Base-by-base conservation (phyloP, 345 rosid genomes). In the Eucalyptus dawsonii region DNA sequence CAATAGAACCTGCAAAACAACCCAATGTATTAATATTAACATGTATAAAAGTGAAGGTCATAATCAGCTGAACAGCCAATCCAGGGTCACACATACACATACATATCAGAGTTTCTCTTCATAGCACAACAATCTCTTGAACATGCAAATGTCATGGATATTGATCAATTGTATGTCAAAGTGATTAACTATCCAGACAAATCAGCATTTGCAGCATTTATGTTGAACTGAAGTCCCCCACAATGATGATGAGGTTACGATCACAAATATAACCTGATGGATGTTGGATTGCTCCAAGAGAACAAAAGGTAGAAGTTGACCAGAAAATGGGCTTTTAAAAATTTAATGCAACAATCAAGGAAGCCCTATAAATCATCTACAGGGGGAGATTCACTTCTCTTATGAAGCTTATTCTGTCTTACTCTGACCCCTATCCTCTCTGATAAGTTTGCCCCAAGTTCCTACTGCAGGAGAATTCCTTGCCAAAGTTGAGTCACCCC, bases 1-100 rank as follows among this genome's bases (percentile, higher is more conserved):
- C 88, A 98, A 91, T 88, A 98, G 88, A 90, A 97, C 99, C 99
- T 98, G 94, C 91, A 93, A 86, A 93, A 88, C 86, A 80, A 90
- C 45, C 88, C 88, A 88, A 60, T 21, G 56, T 86, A 88, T 85
- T 86, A 56, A 88, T 42, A 53, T 31, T 76, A 24, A 45, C 21
- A 47, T 12, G 3, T 6, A 27, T 60, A 49, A 58, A 53, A 25
- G 34, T 47, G 58, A 87, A 9, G 16, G 51, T n/a, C 40, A 16
- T 16, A 65, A 45, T 37, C 50, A 49, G 45, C 83, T 47, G 65
- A 83, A 34, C 60, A 45, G 29, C 40, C 31, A 15, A 13, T 51
- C 88, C n/a, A 17, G 40, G 47, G 34, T 58, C 29, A 54, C 56
- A 19, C 21, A 14, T 8, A n/a, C 47, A 69, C 89, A 49, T 50